phyloP scores from a whole-genome alignment of 331 rosid species.

The Telfairia occidentalis region DNA sequence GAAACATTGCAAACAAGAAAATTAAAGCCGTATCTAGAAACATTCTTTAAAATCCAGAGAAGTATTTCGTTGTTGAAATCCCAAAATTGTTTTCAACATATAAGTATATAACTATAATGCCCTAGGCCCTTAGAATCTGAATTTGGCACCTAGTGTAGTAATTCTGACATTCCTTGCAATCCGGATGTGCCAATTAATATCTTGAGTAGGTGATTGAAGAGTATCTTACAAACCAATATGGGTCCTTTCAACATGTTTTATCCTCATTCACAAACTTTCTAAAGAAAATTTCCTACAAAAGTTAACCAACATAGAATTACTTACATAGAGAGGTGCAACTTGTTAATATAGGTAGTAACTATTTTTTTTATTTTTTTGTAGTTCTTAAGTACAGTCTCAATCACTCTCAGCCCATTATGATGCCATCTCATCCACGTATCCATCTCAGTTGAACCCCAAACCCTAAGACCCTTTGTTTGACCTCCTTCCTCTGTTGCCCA shows the following conservation, averaged over 20 bases:
- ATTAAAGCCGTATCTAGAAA: background rate
- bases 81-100: background rate
- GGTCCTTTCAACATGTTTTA: background rate
- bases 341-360: background rate
- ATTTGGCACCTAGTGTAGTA: background rate
- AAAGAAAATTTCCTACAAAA: background rate
- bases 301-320: background rate
- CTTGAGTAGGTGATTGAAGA: background rate
- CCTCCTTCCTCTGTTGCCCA: too few relatives aligned
- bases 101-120: background rate
- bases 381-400: too few relatives aligned
- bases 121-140: background rate
- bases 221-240: background rate
- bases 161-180: background rate
- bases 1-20: background rate
- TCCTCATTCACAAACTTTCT: background rate
- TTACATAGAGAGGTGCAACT: background rate
- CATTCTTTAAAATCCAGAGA: background rate
- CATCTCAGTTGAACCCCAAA: too few relatives aligned
- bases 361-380: too few relatives aligned
- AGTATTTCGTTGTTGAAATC: background rate
- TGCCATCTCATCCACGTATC: too few relatives aligned
- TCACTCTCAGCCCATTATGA: too few relatives aligned
- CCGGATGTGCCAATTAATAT: background rate
- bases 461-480: too few relatives aligned